Evolutionary conservation across 257 asterid genomes (phyloP), one percentile per base, ranked within the genome.

Genomic region (Mitragyna speciosa): DNA sequence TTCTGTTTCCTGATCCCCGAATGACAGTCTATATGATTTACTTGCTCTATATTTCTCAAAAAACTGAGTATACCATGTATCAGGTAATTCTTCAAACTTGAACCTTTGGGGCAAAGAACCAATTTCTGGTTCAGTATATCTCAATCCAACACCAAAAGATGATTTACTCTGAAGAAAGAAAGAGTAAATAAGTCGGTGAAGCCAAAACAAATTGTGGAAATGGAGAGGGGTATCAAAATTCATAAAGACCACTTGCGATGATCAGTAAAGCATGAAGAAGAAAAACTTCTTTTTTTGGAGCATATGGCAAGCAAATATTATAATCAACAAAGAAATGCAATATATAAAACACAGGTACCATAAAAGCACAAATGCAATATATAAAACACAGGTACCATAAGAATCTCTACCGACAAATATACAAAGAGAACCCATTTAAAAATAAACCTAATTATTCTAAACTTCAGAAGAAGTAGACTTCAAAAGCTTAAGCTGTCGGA

Each of bases 21-120:
- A 84, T 77, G 89, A 88, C 84, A 84, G 80, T 79, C 89, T 91
- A 83, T 92, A 92, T n/a, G 98, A 87, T 84, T 89, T 90, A 58
- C 87, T 90, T 33, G 92, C 87, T 85, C 84, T 91, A 79, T 93
- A 88, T 78, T 88, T 91, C 83, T 95, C 97, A 80, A 89, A 87
- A 85, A 95, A 95, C 83, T 90, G 97, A 82, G 76, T 75, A 81
- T 95, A 92, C 99, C 99, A 95, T 74, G 96, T 89, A 85, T 92
- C 97, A 10, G 99, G 98, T 65, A 94, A 90, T 72, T 91, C 97
- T 41, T 93, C 94, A 79, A 77, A 72, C 92, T 89, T 93, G 83
- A 82, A 89, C 79, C 90, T 88, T 83, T 88, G 92, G 31, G 93
- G 67, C 82, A 85, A 81, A 49, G 87, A 73, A 84, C 90, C 97